Conservation (phyloP, 352 stramenopile genomes). For the Plasmopara muralis region DNA sequence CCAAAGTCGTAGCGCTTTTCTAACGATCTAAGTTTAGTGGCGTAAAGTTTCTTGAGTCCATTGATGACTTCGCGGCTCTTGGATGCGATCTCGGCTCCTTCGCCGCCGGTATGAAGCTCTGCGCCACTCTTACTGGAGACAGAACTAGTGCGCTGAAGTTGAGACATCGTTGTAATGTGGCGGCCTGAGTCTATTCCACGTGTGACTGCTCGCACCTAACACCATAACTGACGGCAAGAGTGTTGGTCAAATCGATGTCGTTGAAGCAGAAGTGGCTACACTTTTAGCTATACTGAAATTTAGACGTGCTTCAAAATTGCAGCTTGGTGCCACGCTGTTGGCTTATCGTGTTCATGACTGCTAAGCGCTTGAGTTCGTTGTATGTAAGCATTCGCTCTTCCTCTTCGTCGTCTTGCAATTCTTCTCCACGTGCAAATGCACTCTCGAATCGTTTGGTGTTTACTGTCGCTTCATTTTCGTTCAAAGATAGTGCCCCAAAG, state of each 20-base stretch:
- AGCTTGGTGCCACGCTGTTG: constrained; percentile 7
- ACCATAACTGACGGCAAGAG: constrained; percentile 4
- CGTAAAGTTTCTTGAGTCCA: constrained; percentile 76
- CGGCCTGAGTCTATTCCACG: constrained; percentile 11
- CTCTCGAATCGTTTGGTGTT: background rate
- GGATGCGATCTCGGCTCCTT: constrained; percentile 55
- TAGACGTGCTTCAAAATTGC: no score
- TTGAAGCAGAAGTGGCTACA: background rate
- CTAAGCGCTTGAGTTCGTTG: constrained; percentile 61
- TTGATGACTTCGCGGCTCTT: constrained; percentile 71
- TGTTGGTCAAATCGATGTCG: constrained; percentile 8
- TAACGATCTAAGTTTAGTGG: constrained; percentile 68
- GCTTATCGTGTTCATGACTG: constrained; percentile 40
- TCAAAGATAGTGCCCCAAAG: no score
- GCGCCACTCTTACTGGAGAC: constrained; percentile 18
- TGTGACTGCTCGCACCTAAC: constrained; percentile 4
- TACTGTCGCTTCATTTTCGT: no score
- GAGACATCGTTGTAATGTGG: constrained; percentile 17
- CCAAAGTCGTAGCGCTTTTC: constrained; percentile 91
- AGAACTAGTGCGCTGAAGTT: constrained; percentile 16
- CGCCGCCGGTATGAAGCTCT: constrained; percentile 34
- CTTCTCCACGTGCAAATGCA: constrained; percentile 5
- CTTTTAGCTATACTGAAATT: constrained; percentile 1
- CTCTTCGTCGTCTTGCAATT: constrained; percentile 45
- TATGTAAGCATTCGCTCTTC: constrained; percentile 67